phyloP scores from a whole-genome alignment of 2,329 filamentous ascomycete genomes.

The Fusarium sp. region DNA sequence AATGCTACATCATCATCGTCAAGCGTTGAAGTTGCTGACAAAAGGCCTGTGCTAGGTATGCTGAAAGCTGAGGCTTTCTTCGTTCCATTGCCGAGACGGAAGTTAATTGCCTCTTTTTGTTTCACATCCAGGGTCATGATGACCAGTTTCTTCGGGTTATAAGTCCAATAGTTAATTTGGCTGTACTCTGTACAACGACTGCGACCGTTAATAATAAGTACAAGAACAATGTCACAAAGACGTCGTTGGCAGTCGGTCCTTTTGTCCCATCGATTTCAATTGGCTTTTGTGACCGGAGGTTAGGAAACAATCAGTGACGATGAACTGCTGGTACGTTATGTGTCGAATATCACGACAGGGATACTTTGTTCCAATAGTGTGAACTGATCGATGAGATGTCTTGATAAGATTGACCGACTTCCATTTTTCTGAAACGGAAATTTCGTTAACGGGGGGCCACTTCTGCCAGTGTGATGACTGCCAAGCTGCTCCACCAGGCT shows the following conservation, averaged over 20 bases:
- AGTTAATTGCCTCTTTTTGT: conserved; percentile 7
- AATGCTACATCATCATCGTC: conserved; percentile 1
- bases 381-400: conserved; percentile 1
- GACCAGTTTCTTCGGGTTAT: conserved; percentile 26
- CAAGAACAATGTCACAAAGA: conserved; percentile 18
- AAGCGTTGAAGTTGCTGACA: background rate
- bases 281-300: background rate
- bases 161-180: conserved; percentile 5
- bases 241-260: background rate
- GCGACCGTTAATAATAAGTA: background rate
- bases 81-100: background rate
- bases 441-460: background rate
- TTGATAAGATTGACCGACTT: conserved; percentile 9
- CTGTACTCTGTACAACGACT: conserved; percentile 1
- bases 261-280: background rate
- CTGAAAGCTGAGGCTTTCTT: conserved; percentile 4
- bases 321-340: background rate
- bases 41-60: conserved; percentile 14
- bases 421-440: conserved; percentile 19
- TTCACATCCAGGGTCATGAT: conserved; percentile 20
- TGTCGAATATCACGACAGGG: conserved; percentile 1
- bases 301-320: background rate
- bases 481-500: conserved; percentile 1
- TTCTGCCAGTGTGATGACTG: conserved; percentile 5
- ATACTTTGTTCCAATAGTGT: conserved; percentile 1